Evolutionary conservation across 2,329 filamentous ascomycete genomes (phyloP).

Genomic region (Samsoniella hepiali): DNA sequence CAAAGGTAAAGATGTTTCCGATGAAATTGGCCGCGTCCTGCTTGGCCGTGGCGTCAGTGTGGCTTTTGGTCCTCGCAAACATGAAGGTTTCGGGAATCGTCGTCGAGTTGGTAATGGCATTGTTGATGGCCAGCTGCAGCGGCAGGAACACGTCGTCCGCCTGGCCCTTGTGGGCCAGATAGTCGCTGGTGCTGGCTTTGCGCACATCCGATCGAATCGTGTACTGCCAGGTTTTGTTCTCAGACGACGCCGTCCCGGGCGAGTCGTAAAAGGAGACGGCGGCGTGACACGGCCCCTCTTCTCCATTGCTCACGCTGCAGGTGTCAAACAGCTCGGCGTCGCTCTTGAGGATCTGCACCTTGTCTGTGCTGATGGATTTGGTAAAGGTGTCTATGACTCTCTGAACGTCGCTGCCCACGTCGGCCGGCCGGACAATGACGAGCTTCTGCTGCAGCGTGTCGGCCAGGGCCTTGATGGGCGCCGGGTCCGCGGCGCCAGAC

Average conservation of each 20-base stretch:
- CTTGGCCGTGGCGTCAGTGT: background rate
- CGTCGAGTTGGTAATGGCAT: conserved; percentile 29
- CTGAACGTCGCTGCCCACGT: conserved; percentile 27
- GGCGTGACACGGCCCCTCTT: conserved; percentile 29
- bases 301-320: conserved; percentile 24
- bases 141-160: conserved; percentile 26
- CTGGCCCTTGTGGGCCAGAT: conserved; percentile 22
- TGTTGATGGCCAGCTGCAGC: conserved; percentile 34
- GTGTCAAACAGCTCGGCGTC: conserved; percentile 21
- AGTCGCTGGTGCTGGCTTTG: conserved; percentile 44
- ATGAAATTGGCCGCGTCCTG: conserved; percentile 12
- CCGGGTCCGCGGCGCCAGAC: conserved; percentile 23
- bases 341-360: conserved; percentile 22
- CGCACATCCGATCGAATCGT: conserved; percentile 27
- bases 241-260: conserved; percentile 23
- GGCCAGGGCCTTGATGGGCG: conserved; percentile 24
- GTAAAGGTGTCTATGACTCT: conserved; percentile 27
- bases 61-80: conserved; percentile 21
- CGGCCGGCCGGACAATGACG: conserved; percentile 25
- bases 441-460: conserved; percentile 25
- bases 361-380: conserved; percentile 20
- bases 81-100: conserved; percentile 17
- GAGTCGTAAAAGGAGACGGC: conserved; percentile 31
- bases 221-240: conserved; percentile 29
- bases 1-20: conserved; percentile 22